Percentiles rank a stretch among this genome's conserved stretches.
Conservation (phyloP, 768 basidiomycete species). For the Pisolithus microcarpus region DNA sequence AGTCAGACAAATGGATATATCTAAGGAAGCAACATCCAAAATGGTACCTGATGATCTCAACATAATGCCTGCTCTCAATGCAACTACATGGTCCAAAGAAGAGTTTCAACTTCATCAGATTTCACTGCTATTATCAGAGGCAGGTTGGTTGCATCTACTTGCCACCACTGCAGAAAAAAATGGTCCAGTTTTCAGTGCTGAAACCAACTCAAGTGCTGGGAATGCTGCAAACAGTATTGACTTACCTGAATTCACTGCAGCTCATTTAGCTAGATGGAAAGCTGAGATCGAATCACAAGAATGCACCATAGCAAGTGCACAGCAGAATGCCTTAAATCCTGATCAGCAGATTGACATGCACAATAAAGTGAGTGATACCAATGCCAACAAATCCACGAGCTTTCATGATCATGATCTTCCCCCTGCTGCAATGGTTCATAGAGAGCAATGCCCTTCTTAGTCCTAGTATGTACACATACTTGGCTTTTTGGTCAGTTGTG, state of each 20-base stretch:
- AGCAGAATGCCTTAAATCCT: background rate
- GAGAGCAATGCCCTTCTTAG: no score
- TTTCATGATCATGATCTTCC: background rate
- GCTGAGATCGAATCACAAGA: background rate
- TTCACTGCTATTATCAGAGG: no score
- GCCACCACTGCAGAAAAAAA: background rate
- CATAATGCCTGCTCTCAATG: no score
- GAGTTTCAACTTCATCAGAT: no score
- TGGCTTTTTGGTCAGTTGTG: no score
- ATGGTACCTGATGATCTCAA: no score
- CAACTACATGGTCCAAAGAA: no score
- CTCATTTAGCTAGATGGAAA: background rate
- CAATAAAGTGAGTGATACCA: background rate
- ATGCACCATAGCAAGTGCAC: background rate
- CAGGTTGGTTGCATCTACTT: no score
- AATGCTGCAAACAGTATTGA: background rate
- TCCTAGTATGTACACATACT: no score
- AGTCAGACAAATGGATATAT: background rate
- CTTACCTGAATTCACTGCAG: background rate
- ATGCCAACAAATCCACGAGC: background rate
- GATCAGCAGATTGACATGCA: background rate
- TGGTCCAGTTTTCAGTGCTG: background rate
- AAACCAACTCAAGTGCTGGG: background rate
- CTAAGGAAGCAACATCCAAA: background rate
- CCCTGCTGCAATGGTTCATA: background rate